A percentile compares a stretch with the other conserved stretches of the same genome.
Evolutionary conservation across 345 rosid species (phyloP).

Genomic region (Cardamine occulta): DNA sequence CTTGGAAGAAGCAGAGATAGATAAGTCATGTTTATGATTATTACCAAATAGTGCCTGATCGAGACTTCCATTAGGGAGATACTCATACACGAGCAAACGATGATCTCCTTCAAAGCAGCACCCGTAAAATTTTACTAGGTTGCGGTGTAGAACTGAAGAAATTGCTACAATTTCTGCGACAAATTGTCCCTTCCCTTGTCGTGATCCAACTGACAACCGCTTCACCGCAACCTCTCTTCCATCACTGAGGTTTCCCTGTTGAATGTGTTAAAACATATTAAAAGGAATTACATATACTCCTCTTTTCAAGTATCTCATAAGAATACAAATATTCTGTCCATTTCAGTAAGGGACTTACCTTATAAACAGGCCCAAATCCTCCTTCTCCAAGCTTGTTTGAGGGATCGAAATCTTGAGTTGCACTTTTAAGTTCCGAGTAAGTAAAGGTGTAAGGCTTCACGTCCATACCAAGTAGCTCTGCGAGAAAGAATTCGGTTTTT

Average conservation of each 20-base stretch:
- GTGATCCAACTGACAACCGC: conserved; percentile 61
- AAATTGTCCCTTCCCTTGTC: conserved; percentile 71
- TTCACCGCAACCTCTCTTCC: conserved; percentile 65
- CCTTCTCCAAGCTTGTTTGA: conserved; percentile 80
- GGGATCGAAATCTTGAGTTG: conserved; percentile 63
- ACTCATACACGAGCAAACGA: conserved; percentile 63
- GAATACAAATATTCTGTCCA: not conserved
- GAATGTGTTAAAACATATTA: conserved; percentile 2
- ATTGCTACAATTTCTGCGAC: conserved; percentile 77
- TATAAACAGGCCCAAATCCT: conserved; percentile 76
- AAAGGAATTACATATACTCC: not conserved
- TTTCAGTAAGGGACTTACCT: conserved; percentile 44
- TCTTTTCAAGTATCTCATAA: not conserved
- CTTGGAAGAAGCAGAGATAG: not conserved
- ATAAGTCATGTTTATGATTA: not conserved
- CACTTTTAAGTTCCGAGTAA: conserved; percentile 62
- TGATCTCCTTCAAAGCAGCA: conserved; percentile 47
- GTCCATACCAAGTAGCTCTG: conserved; percentile 62
- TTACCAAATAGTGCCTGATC: conserved; percentile 35
- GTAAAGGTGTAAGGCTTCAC: conserved; percentile 63
- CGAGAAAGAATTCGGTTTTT: not conserved
- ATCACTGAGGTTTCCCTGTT: conserved; percentile 46
- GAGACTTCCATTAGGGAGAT: conserved; percentile 50
- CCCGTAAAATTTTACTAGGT: conserved; percentile 72
- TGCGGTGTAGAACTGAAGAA: conserved; percentile 71